Evolutionary conservation across 148 eudicot genomes (phyloP).

Genomic region (Persicaria tinctoria): DNA sequence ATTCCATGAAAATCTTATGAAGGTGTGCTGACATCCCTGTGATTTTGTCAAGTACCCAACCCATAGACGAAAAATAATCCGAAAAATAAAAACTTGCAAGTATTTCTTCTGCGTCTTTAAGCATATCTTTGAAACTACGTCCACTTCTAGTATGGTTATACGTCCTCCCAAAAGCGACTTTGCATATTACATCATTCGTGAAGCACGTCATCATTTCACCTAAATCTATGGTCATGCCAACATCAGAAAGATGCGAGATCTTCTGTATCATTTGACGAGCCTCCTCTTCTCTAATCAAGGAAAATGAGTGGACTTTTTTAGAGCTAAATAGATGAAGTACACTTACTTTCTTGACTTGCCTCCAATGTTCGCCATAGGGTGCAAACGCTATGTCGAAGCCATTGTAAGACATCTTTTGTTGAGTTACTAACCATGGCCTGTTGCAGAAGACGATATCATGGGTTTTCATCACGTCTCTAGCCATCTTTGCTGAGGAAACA

Average conservation of each 20-base stretch:
- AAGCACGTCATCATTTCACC: constrained; percentile 16
- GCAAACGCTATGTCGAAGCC: background rate
- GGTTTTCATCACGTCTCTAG: background rate
- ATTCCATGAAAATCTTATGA: background rate
- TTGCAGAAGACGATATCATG: background rate
- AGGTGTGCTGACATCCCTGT: constrained; percentile 14
- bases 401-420: background rate
- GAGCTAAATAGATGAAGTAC: constrained; percentile 22
- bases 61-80: constrained; percentile 17
- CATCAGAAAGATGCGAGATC: constrained; percentile 13
- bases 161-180: constrained; percentile 28
- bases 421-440: background rate
- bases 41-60: constrained; percentile 23
- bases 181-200: constrained; percentile 8
- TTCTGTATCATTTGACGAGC: constrained; percentile 13
- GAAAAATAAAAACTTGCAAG: constrained; percentile 14
- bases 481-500: background rate
- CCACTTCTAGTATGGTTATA: background rate
- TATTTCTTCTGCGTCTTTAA: constrained; percentile 12
- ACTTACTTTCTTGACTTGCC: constrained; percentile 16
- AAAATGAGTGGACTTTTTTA: constrained; percentile 20
- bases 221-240: constrained; percentile 12
- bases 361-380: background rate
- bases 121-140: background rate
- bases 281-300: constrained; percentile 18